Conservation (phyloP, 2,329 filamentous ascomycete species). For the Claviceps paspali region DNA sequence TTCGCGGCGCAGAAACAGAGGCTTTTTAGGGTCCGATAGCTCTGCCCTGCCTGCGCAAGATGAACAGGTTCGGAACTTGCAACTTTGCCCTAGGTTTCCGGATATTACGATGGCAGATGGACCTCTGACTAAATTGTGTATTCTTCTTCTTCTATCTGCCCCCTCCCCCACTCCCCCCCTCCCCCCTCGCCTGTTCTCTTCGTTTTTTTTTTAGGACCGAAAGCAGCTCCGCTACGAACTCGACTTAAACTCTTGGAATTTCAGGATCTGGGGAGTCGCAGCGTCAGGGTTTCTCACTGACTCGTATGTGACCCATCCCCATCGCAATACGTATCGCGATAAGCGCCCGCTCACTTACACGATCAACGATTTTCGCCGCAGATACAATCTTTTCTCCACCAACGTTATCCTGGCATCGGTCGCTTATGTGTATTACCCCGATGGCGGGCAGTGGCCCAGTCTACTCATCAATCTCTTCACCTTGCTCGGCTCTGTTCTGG, state of each 20-base stretch:
- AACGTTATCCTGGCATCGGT: conserved; percentile 39
- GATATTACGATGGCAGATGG: not conserved
- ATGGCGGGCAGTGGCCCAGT: conserved; percentile 27
- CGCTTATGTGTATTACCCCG: conserved; percentile 36
- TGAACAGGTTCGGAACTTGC: conserved; percentile 23
- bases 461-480: conserved; percentile 37
- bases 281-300: conserved; percentile 39
- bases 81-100: not conserved
- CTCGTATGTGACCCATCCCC: conserved; percentile 23
- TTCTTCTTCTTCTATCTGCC: not conserved
- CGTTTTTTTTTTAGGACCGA: conserved; percentile 24
- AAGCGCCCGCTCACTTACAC: not conserved
- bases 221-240: conserved; percentile 36
- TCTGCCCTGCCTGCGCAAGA: conserved; percentile 34
- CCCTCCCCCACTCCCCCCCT: too few relatives aligned
- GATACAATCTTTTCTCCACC: conserved; percentile 39
- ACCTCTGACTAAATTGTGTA: conserved; percentile 4
- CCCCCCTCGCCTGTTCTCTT: too few relatives aligned
- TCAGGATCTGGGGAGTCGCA: conserved; percentile 39
- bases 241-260: conserved; percentile 38
- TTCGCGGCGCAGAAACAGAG: conserved; percentile 26
- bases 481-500: conserved; percentile 34
- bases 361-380: conserved; percentile 8
- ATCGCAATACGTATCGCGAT: not conserved
- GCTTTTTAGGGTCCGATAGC: conserved; percentile 34